These are phyloP conservation scores for Rostrohypoxylon terebratum DNA, from an alignment of 495 filamentous ascomycete genomes.

Conservation along the genomic window DNA sequence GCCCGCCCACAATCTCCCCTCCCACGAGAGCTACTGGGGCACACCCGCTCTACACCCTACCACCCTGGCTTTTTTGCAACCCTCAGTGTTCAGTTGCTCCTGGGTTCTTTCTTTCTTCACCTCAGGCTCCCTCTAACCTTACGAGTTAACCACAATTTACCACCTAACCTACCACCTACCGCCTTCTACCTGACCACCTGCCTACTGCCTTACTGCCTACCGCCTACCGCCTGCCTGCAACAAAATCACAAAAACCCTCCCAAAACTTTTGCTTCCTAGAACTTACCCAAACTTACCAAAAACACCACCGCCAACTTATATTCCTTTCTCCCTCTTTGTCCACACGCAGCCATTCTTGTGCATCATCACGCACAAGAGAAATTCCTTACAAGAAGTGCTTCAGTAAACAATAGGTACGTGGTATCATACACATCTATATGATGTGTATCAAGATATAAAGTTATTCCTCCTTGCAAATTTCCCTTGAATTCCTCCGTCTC, in stretches of 20 bases:
- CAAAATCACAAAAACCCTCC: constrained; percentile 59
- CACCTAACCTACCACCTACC: constrained; percentile 1
- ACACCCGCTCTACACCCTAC: constrained; percentile 24
- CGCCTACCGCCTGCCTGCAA: constrained; percentile 10
- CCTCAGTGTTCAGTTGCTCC: not conserved
- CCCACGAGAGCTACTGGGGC: constrained; percentile 33
- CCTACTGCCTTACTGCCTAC: constrained; percentile 10
- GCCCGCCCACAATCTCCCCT: constrained; percentile 29
- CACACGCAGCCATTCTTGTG: constrained; percentile 52
- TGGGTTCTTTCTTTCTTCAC: constrained; percentile 27
- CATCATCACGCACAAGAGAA: constrained; percentile 49
- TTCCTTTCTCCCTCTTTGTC: constrained; percentile 46
- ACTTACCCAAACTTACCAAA: constrained; percentile 51
- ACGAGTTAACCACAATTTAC: constrained; percentile 5
- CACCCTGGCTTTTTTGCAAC: constrained; percentile 19
- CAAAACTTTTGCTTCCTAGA: constrained; percentile 53
- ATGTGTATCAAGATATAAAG: constrained; percentile 6
- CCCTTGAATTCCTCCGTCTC: constrained; percentile 12
- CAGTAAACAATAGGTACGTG: constrained; percentile 36
- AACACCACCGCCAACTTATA: constrained; percentile 50
- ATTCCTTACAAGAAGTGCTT: constrained; percentile 27
- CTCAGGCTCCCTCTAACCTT: constrained; percentile 32
- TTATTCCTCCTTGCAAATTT: constrained; percentile 1
- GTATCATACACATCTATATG: not conserved
- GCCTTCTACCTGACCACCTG: not conserved